Conservation (phyloP, 2,329 filamentous ascomycete genomes). For the Colletotrichum musicola region DNA sequence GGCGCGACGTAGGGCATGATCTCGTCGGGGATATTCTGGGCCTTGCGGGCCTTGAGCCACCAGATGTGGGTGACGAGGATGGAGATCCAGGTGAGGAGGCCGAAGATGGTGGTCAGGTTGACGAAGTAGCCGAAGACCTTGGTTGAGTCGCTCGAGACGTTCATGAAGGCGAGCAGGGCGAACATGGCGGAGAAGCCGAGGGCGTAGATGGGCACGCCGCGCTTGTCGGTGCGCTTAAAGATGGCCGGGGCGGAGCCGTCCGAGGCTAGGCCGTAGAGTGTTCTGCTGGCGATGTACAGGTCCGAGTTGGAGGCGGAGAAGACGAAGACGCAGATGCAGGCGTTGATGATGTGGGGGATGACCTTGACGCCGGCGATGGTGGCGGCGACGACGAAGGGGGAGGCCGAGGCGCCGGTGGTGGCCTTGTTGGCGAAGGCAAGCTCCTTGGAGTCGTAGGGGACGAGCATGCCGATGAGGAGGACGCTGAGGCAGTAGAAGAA, state of each 20-base stretch:
- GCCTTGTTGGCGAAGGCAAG: constrained; percentile 69
- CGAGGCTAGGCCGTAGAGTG: constrained; percentile 78
- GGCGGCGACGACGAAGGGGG: constrained; percentile 83
- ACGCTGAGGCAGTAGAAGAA: constrained; percentile 84
- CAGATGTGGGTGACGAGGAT: constrained; percentile 76
- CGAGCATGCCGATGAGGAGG: constrained; percentile 80
- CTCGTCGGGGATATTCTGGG: constrained; percentile 68
- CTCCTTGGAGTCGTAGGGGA: constrained; percentile 75
- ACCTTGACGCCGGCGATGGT: constrained; percentile 70
- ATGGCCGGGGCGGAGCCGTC: constrained; percentile 79
- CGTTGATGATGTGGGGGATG: constrained; percentile 79
- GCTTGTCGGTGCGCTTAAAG: constrained; percentile 77
- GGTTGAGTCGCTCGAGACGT: constrained; percentile 60
- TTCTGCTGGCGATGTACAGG: constrained; percentile 80
- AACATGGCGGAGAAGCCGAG: constrained; percentile 72
- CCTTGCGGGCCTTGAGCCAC: constrained; percentile 73
- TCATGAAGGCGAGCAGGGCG: constrained; percentile 77
- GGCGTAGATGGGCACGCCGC: constrained; percentile 77
- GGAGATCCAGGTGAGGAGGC: constrained; percentile 75
- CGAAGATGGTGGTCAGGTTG: constrained; percentile 76
- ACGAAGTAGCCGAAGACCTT: constrained; percentile 70
- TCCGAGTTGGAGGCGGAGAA: constrained; percentile 84
- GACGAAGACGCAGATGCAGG: constrained; percentile 79
- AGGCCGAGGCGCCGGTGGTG: constrained; percentile 68
- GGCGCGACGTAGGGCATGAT: constrained; percentile 76